Evolutionary conservation across 495 filamentous ascomycete genomes (phyloP).

Genomic region (Gamarada debralockiae): DNA sequence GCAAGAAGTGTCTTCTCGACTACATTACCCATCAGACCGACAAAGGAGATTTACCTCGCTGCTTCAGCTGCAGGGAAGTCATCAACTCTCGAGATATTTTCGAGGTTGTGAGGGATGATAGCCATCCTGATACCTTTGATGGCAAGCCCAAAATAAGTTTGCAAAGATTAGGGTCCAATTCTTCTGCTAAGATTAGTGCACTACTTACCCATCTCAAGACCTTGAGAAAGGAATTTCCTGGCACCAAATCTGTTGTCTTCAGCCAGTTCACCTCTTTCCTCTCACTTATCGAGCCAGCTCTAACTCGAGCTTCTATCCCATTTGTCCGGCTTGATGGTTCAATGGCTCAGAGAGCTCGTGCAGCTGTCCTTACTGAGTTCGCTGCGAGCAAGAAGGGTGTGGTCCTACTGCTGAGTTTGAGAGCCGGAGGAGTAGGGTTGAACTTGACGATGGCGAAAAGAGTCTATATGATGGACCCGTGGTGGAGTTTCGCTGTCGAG

Average conservation of each 20-base stretch:
- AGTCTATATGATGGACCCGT: constrained; percentile 99
- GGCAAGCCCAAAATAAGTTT: constrained; percentile 65
- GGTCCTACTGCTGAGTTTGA: constrained; percentile 78
- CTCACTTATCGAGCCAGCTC: constrained; percentile 78
- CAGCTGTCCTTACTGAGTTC: constrained; percentile 72
- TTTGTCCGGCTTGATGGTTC: constrained; percentile 87
- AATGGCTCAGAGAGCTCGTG: constrained; percentile 80
- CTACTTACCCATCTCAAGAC: constrained; percentile 70
- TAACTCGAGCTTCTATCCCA: constrained; percentile 65
- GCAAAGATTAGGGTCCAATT: constrained; percentile 71
- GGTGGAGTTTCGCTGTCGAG: constrained; percentile 98
- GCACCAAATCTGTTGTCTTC: constrained; percentile 89
- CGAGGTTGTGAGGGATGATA: constrained; percentile 66
- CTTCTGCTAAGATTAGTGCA: constrained; percentile 83
- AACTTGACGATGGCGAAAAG: constrained; percentile 85
- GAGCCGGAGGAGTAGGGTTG: constrained; percentile 89
- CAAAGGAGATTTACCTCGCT: constrained; percentile 68
- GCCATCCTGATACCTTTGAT: constrained; percentile 33
- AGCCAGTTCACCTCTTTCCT: constrained; percentile 97
- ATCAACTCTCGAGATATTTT: constrained; percentile 85
- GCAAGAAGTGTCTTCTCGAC: constrained; percentile 82
- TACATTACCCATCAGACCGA: constrained; percentile 83
- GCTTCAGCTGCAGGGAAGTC: constrained; percentile 83
- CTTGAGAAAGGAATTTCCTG: constrained; percentile 54
- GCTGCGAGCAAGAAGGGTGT: constrained; percentile 42